Conservation (phyloP, 768 basidiomycete species). For the Tylopilus subfusipes region DNA sequence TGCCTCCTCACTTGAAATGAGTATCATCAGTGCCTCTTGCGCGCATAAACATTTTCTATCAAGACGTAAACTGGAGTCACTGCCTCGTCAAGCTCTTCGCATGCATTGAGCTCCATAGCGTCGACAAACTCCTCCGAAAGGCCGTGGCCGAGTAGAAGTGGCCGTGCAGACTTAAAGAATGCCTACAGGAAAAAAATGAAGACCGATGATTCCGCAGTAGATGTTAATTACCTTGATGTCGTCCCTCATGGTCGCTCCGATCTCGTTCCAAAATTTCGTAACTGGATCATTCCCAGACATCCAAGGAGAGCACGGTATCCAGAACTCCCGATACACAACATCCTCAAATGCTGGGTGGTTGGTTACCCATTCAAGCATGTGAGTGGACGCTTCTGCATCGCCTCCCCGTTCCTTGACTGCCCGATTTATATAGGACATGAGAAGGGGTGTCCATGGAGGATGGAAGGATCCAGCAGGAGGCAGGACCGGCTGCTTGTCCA, state of each 20-base stretch:
- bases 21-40: slow-evolving; percentile 25
- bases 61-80: slow-evolving; percentile 48
- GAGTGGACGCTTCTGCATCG: slow-evolving; percentile 56
- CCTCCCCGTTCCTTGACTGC: slow-evolving; percentile 60
- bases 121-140: slow-evolving; percentile 51
- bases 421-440: slow-evolving; percentile 52
- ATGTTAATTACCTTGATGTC: slow-evolving; percentile 48
- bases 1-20: background rate
- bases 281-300: slow-evolving; percentile 21
- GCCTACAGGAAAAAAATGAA: slow-evolving; percentile 36
- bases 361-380: slow-evolving; percentile 52
- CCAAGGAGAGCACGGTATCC: slow-evolving; percentile 60
- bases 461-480: slow-evolving; percentile 40
- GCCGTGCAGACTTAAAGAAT: slow-evolving; percentile 64
- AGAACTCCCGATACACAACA: slow-evolving; percentile 55
- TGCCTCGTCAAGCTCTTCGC: slow-evolving; percentile 49
- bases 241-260: slow-evolving; percentile 50
- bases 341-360: slow-evolving; percentile 57
- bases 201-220: background rate
- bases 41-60: slow-evolving; percentile 59
- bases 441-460: slow-evolving; percentile 59
- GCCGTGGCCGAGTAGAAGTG: slow-evolving; percentile 63
- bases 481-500: slow-evolving; percentile 43
- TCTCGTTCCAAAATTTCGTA: slow-evolving; percentile 36
- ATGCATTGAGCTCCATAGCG: slow-evolving; percentile 49